Evolutionary conservation across 768 basidiomycete genomes (phyloP), one percentile per base, ranked within the genome.

Genomic region (Amanita muscaria): DNA sequence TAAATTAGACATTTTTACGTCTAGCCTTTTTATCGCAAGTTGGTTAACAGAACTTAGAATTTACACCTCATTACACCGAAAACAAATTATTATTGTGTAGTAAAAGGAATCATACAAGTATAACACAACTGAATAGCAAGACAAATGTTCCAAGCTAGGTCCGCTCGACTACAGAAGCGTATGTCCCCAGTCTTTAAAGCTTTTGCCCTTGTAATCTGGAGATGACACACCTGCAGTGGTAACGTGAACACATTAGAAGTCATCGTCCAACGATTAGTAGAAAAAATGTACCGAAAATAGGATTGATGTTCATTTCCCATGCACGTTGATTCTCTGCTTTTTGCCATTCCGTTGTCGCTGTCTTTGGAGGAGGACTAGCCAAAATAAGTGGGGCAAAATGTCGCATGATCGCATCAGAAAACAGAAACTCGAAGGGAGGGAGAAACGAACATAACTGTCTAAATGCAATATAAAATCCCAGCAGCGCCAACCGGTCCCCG

Each of bases 301-400:
- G 93, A 69, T 96, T 86, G 62, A 82, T 64, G 60, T 92, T 92
- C 70, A 84, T 76, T 66, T 87, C 83, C 60, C 65, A 64, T 40
- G 83, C 86, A 55, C 80, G 82, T 62, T 87, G 80, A 73, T 87
- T 96, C 46, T 79, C 60, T 11, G 90, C 90, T 67, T 93, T 89
- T 67, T 98, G 80, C 89, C 90, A 96, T 70, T 98, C 94, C 64
- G 78, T 83, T 51, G 75, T 79, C 61, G 96, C 64, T 16, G 92
- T 83, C 70, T 71, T 79, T 43, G 90, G 86, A 48, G 83, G 80
- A 31, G 85, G 71, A 22, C 76, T 65, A 32, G 76, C 90, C 91
- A 61, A 6, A n/a, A n/a, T n/a, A n/a, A n/a, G n/a, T n/a, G n/a
- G n/a, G n/a, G n/a, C n/a, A n/a, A n/a, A n/a, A n/a, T n/a, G n/a